These are phyloP conservation scores for Powellomyces hirtus DNA, from an alignment of 192 early-diverging fungal genomes.

Conservation along the genomic window DNA sequence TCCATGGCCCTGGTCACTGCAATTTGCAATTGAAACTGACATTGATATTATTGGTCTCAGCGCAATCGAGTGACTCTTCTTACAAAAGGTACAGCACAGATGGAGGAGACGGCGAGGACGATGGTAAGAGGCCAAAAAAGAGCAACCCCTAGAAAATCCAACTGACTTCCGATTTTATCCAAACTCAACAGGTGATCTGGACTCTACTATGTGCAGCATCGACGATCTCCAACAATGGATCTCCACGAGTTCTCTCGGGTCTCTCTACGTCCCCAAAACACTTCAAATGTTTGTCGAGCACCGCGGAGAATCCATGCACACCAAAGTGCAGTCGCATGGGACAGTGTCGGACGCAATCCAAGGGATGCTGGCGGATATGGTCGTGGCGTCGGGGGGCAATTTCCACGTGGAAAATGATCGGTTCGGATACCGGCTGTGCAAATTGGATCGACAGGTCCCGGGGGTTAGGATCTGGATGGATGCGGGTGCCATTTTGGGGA, in stretches of 20 bases:
- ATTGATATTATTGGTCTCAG: too few relatives aligned
- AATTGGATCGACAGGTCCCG: constrained; percentile 21
- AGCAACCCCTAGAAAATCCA: not conserved
- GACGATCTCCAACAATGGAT: constrained; percentile 15
- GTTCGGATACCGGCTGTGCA: constrained; percentile 19
- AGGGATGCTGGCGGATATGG: constrained; percentile 13
- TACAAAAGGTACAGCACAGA: not conserved
- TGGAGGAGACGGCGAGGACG: not conserved
- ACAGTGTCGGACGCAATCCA: constrained; percentile 24
- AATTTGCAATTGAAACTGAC: too few relatives aligned
- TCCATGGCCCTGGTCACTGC: too few relatives aligned
- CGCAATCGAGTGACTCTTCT: not conserved
- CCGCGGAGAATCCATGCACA: not conserved
- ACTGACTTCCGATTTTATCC: not conserved
- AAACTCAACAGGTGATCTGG: constrained; percentile 1
- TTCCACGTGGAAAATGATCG: constrained; percentile 3
- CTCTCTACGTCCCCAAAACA: constrained; percentile 19
- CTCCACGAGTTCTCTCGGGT: constrained; percentile 5
- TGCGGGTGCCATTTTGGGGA: not conserved
- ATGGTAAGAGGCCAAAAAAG: not conserved
- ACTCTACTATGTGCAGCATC: constrained; percentile 11
- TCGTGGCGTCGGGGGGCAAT: not conserved
- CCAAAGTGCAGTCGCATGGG: constrained; percentile 5
- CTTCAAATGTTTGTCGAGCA: constrained; percentile 11
- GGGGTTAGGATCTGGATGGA: constrained; percentile 35